These are phyloP conservation scores for Fusarium verticillioides DNA, from an alignment of 2,329 filamentous ascomycete genomes.

Conservation along the genomic window DNA sequence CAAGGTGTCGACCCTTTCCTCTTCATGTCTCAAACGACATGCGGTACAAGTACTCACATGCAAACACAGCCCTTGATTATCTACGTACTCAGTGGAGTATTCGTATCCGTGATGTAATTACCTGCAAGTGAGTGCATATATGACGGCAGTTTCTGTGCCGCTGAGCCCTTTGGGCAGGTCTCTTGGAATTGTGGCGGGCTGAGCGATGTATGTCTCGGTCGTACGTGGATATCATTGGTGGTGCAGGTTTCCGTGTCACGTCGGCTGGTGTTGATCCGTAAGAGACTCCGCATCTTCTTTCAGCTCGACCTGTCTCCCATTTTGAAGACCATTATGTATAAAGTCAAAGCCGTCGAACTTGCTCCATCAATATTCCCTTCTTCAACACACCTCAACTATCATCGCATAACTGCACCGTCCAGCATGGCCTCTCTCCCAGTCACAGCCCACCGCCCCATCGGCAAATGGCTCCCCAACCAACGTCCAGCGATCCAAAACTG, in stretches of 20 bases:
- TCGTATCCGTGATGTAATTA: not conserved
- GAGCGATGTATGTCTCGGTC: not conserved
- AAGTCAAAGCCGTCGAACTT: not conserved
- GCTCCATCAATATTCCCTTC: no score
- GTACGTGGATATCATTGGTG: not conserved
- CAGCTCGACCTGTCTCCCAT: fast-evolving
- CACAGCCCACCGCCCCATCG: not conserved
- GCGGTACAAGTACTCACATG: not conserved
- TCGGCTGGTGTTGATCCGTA: not conserved
- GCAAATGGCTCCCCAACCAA: not conserved
- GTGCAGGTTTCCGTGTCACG: not conserved
- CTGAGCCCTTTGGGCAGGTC: not conserved
- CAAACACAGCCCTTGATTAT: no score
- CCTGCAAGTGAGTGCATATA: not conserved
- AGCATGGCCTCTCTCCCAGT: not conserved
- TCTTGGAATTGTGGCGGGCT: not conserved
- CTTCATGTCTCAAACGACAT: not conserved
- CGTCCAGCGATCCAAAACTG: not conserved
- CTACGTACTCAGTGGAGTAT: not conserved
- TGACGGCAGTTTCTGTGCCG: not conserved
- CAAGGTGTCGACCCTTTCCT: not conserved
- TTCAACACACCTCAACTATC: no score
- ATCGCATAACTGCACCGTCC: fast-evolving
- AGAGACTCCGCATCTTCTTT: not conserved
- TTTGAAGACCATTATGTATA: not conserved